Evolutionary conservation across 2,329 filamentous ascomycete species (phyloP), one percentile per base, ranked within the genome.

Genomic region (Botrytis sinoallii): DNA sequence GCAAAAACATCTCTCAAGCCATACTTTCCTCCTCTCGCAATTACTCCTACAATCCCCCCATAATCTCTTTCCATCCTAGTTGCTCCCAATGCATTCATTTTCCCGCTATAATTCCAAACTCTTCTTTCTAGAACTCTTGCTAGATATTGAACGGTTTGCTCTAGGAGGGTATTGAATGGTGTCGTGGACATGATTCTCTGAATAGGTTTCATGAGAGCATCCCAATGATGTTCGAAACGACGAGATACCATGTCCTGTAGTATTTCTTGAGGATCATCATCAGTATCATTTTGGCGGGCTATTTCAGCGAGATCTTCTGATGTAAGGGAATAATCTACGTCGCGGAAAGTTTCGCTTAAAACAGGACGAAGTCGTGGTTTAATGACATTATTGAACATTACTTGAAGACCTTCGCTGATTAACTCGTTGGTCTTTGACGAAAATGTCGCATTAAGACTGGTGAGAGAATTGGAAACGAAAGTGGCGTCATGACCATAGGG

Each of bases 151-250:
- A 68, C 72, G 4, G 72, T 74, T 46, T 65, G 42, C 38, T 74
- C 68, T 89, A 1, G 93, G 88, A 8, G 98, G 88, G 79, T 97
- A 92, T 8, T 87, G 81, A 93, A 97, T 48, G 93, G 92, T 52
- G 88, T 87, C 0, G 91, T 84, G 0, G 94, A 98, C 83, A 98
- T 89, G 76, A 99, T 88, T 9, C 96, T 92, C 63, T 91, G 90
- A 72, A 98, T 88, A 0, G 97, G 95, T 74, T 90, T 90, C 82
- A 97, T 94, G 14, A 99, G 88, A 25, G 91, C 89, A 67, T 94
- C 91, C 95, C 95, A 99, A 42, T 91, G 91, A 74, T 91, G 87
- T 79, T 94, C 92, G 82, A 99, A 99, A 69, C 93, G 90, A 14
- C 90, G 88, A 8, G 91, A 88, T 25, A 97, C 94, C 60, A 91